A percentile compares a stretch with the other conserved stretches of the same genome.
phyloP scores from a whole-genome alignment of 495 filamentous ascomycete species.

The Neohortaea acidophila region DNA sequence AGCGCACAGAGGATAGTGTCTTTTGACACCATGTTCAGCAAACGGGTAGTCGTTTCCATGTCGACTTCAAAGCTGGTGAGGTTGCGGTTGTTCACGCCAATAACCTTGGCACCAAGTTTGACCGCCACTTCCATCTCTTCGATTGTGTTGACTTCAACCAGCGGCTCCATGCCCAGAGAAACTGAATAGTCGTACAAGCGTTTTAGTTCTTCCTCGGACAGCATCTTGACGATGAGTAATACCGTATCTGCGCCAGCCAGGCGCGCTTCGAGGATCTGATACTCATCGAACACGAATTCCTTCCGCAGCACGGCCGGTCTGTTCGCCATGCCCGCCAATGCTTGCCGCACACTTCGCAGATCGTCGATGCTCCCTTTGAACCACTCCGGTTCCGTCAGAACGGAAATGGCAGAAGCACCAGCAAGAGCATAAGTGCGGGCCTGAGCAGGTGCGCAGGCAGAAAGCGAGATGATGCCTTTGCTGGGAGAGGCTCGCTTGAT shows the following conservation, averaged over 20 bases:
- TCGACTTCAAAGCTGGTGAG: slow-evolving; percentile 94
- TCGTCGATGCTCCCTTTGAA: slow-evolving; percentile 98
- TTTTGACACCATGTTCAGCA: slow-evolving; percentile 70
- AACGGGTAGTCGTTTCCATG: slow-evolving; percentile 76
- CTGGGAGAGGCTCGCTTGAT: slow-evolving; percentile 95
- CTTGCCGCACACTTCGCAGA: slow-evolving; percentile 71
- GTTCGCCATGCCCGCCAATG: slow-evolving; percentile 76
- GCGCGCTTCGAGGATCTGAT: slow-evolving; percentile 91
- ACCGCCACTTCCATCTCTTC: slow-evolving; percentile 86
- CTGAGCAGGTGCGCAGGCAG: slow-evolving; percentile 76
- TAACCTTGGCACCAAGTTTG: slow-evolving; percentile 76
- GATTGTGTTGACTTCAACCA: slow-evolving; percentile 90
- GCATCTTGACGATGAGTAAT: slow-evolving; percentile 96
- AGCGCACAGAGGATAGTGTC: slow-evolving; percentile 87
- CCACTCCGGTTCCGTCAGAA: slow-evolving; percentile 95
- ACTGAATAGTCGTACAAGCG: slow-evolving; percentile 75
- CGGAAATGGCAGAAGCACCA: slow-evolving; percentile 90
- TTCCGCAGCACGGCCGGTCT: slow-evolving; percentile 84
- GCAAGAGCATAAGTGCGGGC: slow-evolving; percentile 84
- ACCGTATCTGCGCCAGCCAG: slow-evolving; percentile 91
- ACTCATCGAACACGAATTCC: slow-evolving; percentile 96
- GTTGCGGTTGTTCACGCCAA: slow-evolving; percentile 96
- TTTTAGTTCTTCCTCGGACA: slow-evolving; percentile 57
- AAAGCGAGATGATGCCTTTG: slow-evolving; percentile 81
- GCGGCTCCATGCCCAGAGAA: slow-evolving; percentile 88